Evolutionary conservation across 208 protist genomes (phyloP), one percentile per base, ranked within the genome.

Genomic region (Lotmaria passim): DNA sequence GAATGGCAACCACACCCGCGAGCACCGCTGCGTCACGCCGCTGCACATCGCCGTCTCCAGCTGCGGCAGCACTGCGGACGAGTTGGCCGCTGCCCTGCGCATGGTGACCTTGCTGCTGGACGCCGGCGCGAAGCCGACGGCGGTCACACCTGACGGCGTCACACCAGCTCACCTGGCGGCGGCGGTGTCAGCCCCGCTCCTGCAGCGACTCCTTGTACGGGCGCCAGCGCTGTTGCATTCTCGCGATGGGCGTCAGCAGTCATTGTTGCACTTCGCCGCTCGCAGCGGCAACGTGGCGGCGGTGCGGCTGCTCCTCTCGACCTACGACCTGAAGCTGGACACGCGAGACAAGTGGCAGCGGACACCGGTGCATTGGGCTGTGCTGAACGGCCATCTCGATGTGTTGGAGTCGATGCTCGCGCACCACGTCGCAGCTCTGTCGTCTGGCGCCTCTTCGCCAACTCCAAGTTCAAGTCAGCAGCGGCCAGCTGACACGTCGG

Each of bases 341-440:
- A 67, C 74, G 14, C 69, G 85, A 8, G 85, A 91, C 43, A 86
- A 84, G 71, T 91, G 85, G 85, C 85, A 91, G 75, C 85, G 85
- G 33, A 86, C 79, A 12, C 53, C 85, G 12, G 82, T 61, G 46
- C 85, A 91, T 69, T 91, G 85, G 85, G 85, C 85, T 0, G 73
- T 75, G 21, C 60, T 91, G 17, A 84, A 91, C 53, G 66, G 65
- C 0, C 79, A 91, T 48, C 19, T 48, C 26, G 47, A 8, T 7
- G 75, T 81, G 19, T 69, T 91, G 47, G 55, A 65, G 43, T 69
- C 46, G 30, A 81, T 91, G 75, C 28, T 38, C 7, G 34, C 63
- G 17, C 41, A 67, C 36, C 67, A 26, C 23, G 23, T 21, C 14
- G 44, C 43, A 41, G 58, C 26, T 3, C 48, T 15, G 7, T 31